Base-by-base conservation (phyloP, 306 rosid genomes). In the Ochetophila trinervis region DNA sequence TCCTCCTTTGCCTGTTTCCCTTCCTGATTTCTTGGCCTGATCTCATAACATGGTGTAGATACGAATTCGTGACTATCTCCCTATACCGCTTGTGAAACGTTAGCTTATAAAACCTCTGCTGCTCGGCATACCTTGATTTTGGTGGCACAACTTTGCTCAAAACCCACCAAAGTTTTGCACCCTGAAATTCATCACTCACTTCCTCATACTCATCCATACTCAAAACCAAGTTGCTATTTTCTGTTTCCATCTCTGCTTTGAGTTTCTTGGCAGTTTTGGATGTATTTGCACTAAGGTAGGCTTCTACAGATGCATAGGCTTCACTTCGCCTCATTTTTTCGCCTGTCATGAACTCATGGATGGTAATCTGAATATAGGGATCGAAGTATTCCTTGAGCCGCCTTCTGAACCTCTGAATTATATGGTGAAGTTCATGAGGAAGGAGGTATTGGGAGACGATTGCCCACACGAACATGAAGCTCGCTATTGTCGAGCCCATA, bases 391-490 rank as follows among this genome's bases (percentile, higher is more conserved):
- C 57, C 74, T 49, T 74, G 66, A 76, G 14, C n/a, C 73, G 68
- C 12, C 70, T 74, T 0, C 66, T 58, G 71, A 70, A 65, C 65
- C 81, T 86, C 53, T 86, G 83, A 2, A 80, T 54, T 73, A 83
- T 78, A 8, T 82, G 83, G 21, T 48, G 65, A 37, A 83, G 57
- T 45, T 79, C 86, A 48, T 76, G 74, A 2, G 88, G 91, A 63
- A 86, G 83, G 57, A 86, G 83, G 57, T 83, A 86, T 13, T 83
- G 86, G 34, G 81, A 78, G 52, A 86, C 73, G 77, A 86, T 80
- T 12, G 88, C 86, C 85, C 85, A 86, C 37, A 78, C 14, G 48
- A 86, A 83, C 88, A 86, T 78, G 72, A 80, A 83, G 69, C 83
- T 80, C 0, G 88, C 88, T 57, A 86, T 24, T 69, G 88, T 80